A percentile compares a stretch with the other conserved stretches of the same genome.
These are phyloP conservation scores for Pythium myriotylum DNA, from an alignment of 352 stramenopile genomes.

Conservation along the genomic window DNA sequence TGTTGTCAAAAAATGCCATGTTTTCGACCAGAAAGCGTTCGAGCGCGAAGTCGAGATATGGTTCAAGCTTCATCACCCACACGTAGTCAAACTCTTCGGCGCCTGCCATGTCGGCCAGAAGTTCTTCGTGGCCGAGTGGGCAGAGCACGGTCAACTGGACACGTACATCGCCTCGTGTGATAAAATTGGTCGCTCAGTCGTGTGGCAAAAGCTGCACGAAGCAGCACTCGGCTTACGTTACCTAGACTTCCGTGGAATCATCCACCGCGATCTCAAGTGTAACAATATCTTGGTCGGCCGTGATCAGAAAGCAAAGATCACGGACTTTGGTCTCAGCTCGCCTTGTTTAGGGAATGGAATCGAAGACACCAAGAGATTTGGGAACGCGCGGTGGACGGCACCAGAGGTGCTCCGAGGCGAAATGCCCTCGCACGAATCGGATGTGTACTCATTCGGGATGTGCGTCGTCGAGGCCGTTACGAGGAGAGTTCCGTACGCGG, in stretches of 20 bases:
- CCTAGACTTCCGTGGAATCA: conserved; percentile 52
- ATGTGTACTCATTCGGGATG: conserved; percentile 43
- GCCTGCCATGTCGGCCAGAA: conserved; percentile 41
- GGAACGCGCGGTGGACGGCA: conserved; percentile 25
- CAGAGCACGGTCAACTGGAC: conserved; percentile 42
- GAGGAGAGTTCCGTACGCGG: background rate
- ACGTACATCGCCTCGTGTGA: conserved; percentile 32
- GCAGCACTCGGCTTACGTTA: conserved; percentile 64
- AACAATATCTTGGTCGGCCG: conserved; percentile 35
- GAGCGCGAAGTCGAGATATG: conserved; percentile 41
- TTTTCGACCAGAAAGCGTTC: conserved; percentile 24
- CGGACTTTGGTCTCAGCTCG: conserved; percentile 25
- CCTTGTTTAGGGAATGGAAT: background rate
- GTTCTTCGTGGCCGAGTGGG: conserved; percentile 48
- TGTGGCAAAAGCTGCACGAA: conserved; percentile 41
- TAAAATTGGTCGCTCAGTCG: conserved; percentile 16
- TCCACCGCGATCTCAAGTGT: conserved; percentile 34
- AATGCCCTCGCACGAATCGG: conserved; percentile 17
- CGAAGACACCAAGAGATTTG: background rate
- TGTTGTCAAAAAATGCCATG: conserved; percentile 42
- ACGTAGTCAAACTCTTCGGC: conserved; percentile 45
- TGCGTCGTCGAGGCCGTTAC: conserved; percentile 35
- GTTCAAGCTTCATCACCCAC: conserved; percentile 35
- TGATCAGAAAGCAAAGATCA: conserved; percentile 24
- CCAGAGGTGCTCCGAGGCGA: conserved; percentile 24